Percentiles rank a stretch among this genome's conserved stretches.
Conservation (phyloP, 805 yeast genomes). For the Candida qinlingensis region DNA sequence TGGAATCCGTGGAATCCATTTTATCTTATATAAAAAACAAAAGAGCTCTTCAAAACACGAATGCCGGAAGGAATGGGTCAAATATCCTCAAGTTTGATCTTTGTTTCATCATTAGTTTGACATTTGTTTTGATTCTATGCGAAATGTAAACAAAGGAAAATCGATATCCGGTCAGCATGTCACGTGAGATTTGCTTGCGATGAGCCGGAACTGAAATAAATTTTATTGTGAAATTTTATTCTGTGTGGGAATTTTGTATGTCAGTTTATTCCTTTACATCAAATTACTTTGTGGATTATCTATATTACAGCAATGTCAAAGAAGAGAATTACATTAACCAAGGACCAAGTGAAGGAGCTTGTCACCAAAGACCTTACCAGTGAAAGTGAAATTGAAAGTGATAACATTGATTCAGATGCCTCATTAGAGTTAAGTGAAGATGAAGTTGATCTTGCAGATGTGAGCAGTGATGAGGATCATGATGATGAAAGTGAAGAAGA, state of each 20-base stretch:
- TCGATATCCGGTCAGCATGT: background rate
- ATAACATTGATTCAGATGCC: constrained; percentile 9
- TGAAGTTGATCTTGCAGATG: constrained; percentile 6
- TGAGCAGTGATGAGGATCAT: constrained; percentile 11
- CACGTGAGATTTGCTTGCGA: constrained; percentile 3
- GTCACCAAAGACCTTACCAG: constrained; percentile 9
- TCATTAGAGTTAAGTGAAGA: constrained; percentile 10
- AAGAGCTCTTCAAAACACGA: too few relatives aligned
- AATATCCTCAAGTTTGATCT: background rate
- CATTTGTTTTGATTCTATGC: background rate
- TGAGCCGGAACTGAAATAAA: constrained; percentile 5
- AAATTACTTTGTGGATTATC: too few relatives aligned
- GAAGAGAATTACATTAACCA: constrained; percentile 4
- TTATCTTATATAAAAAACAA: too few relatives aligned
- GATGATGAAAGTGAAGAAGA: constrained; percentile 17
- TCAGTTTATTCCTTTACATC: background rate
- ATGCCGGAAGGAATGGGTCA: too few relatives aligned
- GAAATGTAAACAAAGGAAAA: constrained; percentile 3
- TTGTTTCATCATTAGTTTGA: background rate
- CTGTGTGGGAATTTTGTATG: background rate
- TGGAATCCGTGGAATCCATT: background rate
- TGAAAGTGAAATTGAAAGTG: constrained; percentile 10
- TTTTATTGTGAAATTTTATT: background rate
- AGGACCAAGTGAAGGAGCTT: constrained; percentile 4
- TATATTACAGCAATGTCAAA: constrained; percentile 1